Conservation (phyloP, 805 yeast genomes). For the Blastobotrys robertii region DNA sequence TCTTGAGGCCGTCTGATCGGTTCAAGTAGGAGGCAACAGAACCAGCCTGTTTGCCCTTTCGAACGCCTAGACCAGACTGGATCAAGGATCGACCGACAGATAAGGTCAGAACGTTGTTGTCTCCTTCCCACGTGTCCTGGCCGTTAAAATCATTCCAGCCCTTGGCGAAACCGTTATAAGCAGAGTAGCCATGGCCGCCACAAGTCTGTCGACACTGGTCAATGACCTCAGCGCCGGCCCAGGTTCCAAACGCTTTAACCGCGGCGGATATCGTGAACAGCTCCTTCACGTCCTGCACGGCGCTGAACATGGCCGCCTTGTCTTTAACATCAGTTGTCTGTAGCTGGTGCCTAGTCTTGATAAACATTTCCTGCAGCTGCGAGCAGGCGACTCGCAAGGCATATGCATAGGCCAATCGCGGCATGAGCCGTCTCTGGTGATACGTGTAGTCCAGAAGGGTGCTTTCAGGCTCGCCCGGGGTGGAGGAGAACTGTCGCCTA, state of each 20-base stretch:
- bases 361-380: constrained; percentile 38
- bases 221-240: constrained; percentile 71
- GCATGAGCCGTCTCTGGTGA: constrained; percentile 81
- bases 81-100: constrained; percentile 73
- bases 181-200: constrained; percentile 94
- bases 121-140: constrained; percentile 98
- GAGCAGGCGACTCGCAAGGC: constrained; percentile 64
- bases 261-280: constrained; percentile 80
- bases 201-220: constrained; percentile 89
- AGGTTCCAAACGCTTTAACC: constrained; percentile 79
- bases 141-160: constrained; percentile 90
- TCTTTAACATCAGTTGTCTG: constrained; percentile 33
- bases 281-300: constrained; percentile 56
- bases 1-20: constrained; percentile 12
- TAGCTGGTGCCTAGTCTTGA: constrained; percentile 39
- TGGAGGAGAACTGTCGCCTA: constrained; percentile 68
- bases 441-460: constrained; percentile 79
- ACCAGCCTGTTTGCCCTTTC: constrained; percentile 37
- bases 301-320: constrained; percentile 36
- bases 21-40: constrained; percentile 38
- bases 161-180: constrained; percentile 86
- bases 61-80: constrained; percentile 35
- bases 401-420: constrained; percentile 72
- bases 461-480: constrained; percentile 43
- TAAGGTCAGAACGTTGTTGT: constrained; percentile 76